A percentile compares a stretch with the other conserved stretches of the same genome.
Evolutionary conservation across 495 filamentous ascomycete genomes (phyloP).

Genomic region (Chaetomium fimeti): DNA sequence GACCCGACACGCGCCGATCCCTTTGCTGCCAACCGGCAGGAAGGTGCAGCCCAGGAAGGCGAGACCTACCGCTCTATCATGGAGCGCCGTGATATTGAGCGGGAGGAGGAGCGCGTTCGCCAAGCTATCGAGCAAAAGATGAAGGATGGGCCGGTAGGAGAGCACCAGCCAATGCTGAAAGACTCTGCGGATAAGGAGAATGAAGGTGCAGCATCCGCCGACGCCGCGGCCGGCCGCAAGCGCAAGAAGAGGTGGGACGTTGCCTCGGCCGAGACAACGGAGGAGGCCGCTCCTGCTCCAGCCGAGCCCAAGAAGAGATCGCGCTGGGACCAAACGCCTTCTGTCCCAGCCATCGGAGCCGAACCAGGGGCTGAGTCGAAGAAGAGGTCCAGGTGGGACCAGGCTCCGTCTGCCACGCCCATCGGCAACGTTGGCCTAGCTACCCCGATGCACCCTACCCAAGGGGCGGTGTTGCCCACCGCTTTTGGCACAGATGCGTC

Average conservation of each 20-base stretch:
- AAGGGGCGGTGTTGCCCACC: slow-evolving; percentile 54
- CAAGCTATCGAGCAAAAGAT: slow-evolving; percentile 74
- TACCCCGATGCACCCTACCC: slow-evolving; percentile 82
- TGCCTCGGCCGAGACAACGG: slow-evolving; percentile 50
- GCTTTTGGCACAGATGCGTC: slow-evolving; percentile 80
- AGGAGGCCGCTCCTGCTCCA: slow-evolving; percentile 37
- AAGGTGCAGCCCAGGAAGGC: slow-evolving; percentile 59
- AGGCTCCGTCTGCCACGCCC: slow-evolving; percentile 81
- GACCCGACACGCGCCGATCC: slow-evolving; percentile 88
- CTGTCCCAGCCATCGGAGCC: slow-evolving; percentile 52
- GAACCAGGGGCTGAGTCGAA: slow-evolving; percentile 54
- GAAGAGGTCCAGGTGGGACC: slow-evolving; percentile 80
- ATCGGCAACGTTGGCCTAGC: slow-evolving; percentile 77
- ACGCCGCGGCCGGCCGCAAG: slow-evolving; percentile 61
- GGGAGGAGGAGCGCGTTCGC: slow-evolving; percentile 87
- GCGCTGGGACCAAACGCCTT: slow-evolving; percentile 86
- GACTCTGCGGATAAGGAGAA: slow-evolving; percentile 67
- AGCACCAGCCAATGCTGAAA: slow-evolving; percentile 65
- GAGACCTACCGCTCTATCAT: slow-evolving; percentile 86
- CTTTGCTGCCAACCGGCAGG: slow-evolving; percentile 73
- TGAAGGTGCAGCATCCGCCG: slow-evolving; percentile 51
- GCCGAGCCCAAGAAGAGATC: slow-evolving; percentile 72
- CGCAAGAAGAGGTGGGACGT: slow-evolving; percentile 96
- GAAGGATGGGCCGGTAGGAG: slow-evolving; percentile 56
- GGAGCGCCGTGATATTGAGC: slow-evolving; percentile 84